These are phyloP conservation scores for Linderniella brevidens DNA, from an alignment of 257 asterid species.

Conservation along the genomic window DNA sequence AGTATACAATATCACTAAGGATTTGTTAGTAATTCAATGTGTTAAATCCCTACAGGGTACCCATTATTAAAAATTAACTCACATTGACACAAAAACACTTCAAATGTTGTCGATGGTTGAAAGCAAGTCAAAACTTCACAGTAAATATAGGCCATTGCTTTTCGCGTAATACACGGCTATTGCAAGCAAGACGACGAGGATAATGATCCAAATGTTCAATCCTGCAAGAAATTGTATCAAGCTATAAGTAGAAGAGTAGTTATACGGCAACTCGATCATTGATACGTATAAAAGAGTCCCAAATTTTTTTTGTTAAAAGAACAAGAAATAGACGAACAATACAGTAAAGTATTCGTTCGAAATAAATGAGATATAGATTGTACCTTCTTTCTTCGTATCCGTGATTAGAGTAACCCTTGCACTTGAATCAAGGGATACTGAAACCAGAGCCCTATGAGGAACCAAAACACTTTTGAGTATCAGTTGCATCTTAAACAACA, in stretches of 20 bases:
- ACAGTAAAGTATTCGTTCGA: background rate
- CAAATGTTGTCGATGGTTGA: no score
- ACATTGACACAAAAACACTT: no score
- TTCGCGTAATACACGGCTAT: conserved; percentile 32
- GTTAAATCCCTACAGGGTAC: no score
- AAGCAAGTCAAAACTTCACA: no score
- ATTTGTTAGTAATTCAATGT: no score
- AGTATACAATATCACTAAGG: no score
- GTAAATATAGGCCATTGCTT: background rate
- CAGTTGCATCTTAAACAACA: conserved; percentile 7
- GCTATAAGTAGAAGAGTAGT: no score
- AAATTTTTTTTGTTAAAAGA: no score
- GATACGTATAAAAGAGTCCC: no score
- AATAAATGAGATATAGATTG: conserved; percentile 7
- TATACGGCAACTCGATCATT: no score
- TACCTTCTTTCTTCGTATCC: conserved; percentile 41
- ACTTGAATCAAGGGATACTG: conserved; percentile 85
- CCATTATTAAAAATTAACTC: no score
- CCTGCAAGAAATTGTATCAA: conserved; percentile 28
- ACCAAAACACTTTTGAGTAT: conserved; percentile 5
- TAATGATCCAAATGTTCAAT: conserved; percentile 36
- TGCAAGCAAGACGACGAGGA: conserved; percentile 40
- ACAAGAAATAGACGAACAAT: background rate
- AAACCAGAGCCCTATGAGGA: conserved; percentile 45
- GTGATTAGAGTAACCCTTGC: conserved; percentile 51